phyloP scores from a whole-genome alignment of 2,329 filamentous ascomycete species.

The Nemania bipapillata region DNA sequence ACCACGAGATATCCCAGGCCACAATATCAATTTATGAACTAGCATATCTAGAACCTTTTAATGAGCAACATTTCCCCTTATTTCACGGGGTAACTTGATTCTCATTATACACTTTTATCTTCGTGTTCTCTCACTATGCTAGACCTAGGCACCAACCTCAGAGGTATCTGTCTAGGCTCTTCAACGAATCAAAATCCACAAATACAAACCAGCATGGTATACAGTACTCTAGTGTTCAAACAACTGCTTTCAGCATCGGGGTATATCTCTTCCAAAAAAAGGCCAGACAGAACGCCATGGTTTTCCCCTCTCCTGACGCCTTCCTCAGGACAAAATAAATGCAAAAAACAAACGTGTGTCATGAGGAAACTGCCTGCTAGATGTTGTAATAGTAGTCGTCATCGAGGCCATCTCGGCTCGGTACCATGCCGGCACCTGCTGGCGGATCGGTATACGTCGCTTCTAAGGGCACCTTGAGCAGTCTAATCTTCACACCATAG shows the following conservation, averaged over 20 bases:
- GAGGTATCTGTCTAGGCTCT: neutral
- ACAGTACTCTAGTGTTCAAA: slow-evolving; percentile 5
- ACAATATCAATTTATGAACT: neutral
- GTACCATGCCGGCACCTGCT: slow-evolving; percentile 78
- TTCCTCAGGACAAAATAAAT: slow-evolving; percentile 2
- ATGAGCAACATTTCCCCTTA: neutral
- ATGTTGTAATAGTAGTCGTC: slow-evolving; percentile 94
- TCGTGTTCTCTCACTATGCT: neutral
- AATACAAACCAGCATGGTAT: slow-evolving; percentile 5
- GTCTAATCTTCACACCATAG: slow-evolving; percentile 89
- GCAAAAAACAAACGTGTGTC: neutral
- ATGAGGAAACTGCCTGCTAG: slow-evolving; percentile 50
- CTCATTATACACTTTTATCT: neutral
- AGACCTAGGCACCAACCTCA: neutral
- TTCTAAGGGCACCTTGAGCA: slow-evolving; percentile 91
- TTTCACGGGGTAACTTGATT: no score
- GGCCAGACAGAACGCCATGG: slow-evolving; percentile 29
- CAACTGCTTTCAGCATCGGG: slow-evolving; percentile 24
- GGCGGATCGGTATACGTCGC: slow-evolving; percentile 74
- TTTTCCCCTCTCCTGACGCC: neutral
- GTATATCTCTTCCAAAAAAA: slow-evolving; percentile 37
- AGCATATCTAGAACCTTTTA: neutral
- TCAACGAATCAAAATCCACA: neutral
- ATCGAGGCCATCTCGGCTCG: slow-evolving; percentile 84
- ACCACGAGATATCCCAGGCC: neutral